phyloP scores from a whole-genome alignment of 148 eudicot genomes.

The Fallopia convolvulus region DNA sequence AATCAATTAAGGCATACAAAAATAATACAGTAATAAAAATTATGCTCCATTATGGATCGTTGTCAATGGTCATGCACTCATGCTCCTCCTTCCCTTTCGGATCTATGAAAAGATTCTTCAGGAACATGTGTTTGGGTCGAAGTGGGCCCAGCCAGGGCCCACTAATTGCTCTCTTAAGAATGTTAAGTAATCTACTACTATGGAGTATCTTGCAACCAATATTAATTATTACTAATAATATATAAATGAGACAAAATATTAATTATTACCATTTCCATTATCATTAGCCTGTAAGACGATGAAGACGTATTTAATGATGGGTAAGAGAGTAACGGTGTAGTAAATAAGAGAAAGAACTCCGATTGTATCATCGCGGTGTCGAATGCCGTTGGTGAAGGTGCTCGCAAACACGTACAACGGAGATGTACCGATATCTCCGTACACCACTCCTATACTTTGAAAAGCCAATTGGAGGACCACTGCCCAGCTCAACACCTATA shows the following conservation, averaged over 20 bases:
- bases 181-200: too few species aligned
- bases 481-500: constrained; percentile 26
- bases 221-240: too few species aligned
- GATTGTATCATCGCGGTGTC: constrained; percentile 19
- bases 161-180: too few species aligned
- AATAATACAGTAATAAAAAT: too few species aligned
- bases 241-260: too few species aligned
- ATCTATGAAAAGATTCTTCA: neutral
- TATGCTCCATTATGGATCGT: neutral
- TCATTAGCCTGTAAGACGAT: constrained; percentile 35
- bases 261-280: constrained; percentile 30
- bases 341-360: constrained; percentile 36
- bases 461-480: constrained; percentile 27
- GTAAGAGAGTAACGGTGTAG: constrained; percentile 34
- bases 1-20: too few species aligned
- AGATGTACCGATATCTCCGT: constrained; percentile 38
- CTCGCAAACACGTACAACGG: constrained; percentile 32
- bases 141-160: neutral
- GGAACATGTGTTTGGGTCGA: neutral
- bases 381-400: constrained; percentile 22
- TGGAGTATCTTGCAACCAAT: too few species aligned
- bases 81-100: neutral
- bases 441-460: constrained; percentile 37
- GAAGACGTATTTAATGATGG: constrained; percentile 36
- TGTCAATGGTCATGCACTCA: neutral